phyloP scores from a whole-genome alignment of 495 filamentous ascomycete species.

The Penicillium steckii region DNA sequence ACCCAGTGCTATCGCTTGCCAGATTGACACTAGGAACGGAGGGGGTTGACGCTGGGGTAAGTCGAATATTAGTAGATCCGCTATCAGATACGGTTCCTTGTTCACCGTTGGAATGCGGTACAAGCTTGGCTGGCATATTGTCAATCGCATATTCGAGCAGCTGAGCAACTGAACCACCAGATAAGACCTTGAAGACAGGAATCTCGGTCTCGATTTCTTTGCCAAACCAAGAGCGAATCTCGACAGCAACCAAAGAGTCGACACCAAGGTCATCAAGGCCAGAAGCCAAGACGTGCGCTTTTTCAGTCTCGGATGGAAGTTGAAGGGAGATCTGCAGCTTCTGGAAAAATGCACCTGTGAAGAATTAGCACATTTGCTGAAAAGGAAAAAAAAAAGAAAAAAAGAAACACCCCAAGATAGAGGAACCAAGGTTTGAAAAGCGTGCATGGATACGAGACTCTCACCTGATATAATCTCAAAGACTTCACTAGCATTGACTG shows the following conservation, averaged over 20 bases:
- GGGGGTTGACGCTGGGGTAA: too few species aligned
- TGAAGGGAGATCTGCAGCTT: conserved; percentile 9
- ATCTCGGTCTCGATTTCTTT: conserved; percentile 41
- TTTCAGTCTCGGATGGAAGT: not conserved
- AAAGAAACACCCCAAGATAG: too few species aligned
- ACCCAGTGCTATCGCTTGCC: too few species aligned
- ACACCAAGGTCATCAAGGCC: conserved; percentile 32
- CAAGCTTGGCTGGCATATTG: conserved; percentile 1
- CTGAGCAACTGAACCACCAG: conserved; percentile 16
- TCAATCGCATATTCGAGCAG: not conserved
- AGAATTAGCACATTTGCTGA: too few species aligned
- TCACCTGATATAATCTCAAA: too few species aligned
- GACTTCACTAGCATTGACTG: too few species aligned
- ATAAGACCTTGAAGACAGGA: conserved; percentile 52
- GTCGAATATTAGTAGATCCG: not conserved
- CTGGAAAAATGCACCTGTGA: not conserved
- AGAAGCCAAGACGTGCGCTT: conserved; percentile 1
- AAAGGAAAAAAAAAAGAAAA: too few species aligned
- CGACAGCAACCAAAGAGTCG: conserved; percentile 37
- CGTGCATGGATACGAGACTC: too few species aligned
- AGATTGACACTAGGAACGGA: too few species aligned
- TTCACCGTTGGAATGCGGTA: too few species aligned
- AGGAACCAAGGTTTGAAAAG: too few species aligned
- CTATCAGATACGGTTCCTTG: too few species aligned
- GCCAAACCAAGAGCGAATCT: conserved; percentile 35